phyloP scores from a whole-genome alignment of 768 basidiomycete species.

The Xerocomus brunneocitrinus region DNA sequence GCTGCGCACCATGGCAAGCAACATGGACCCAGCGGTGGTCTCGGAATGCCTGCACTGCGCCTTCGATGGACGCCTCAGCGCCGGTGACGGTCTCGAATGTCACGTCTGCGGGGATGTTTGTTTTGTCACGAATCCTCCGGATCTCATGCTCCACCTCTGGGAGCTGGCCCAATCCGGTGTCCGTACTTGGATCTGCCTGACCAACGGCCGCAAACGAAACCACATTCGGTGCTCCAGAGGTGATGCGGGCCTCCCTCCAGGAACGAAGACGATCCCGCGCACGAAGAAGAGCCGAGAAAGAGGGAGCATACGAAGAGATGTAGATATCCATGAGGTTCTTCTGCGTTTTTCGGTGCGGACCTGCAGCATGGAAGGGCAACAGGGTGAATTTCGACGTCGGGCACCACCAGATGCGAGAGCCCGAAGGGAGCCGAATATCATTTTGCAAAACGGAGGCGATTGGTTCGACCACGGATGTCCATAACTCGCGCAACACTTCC shows the following conservation, averaged over 20 bases:
- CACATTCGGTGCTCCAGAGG: neutral
- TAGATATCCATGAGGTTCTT: neutral
- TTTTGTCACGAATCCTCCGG: neutral
- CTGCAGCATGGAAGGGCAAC: neutral
- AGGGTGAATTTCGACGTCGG: neutral
- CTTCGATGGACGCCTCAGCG: neutral
- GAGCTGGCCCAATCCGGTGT: neutral
- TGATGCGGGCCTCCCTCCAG: neutral
- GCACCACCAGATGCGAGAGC: too few relatives aligned
- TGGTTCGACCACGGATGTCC: too few relatives aligned
- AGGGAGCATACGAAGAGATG: neutral
- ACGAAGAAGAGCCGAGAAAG: neutral
- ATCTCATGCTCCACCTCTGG: neutral
- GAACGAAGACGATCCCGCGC: neutral
- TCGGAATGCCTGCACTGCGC: neutral
- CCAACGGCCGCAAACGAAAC: neutral
- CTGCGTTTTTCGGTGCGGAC: neutral
- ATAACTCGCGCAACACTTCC: too few relatives aligned
- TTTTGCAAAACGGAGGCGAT: too few relatives aligned
- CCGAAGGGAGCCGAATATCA: too few relatives aligned
- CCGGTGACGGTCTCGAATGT: neutral
- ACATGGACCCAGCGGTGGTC: neutral
- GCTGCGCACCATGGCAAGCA: neutral
- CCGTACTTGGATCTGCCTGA: neutral
- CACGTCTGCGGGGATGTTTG: neutral